Conservation (phyloP, 1,139 yeast genomes). For the Diutina catenulata region DNA sequence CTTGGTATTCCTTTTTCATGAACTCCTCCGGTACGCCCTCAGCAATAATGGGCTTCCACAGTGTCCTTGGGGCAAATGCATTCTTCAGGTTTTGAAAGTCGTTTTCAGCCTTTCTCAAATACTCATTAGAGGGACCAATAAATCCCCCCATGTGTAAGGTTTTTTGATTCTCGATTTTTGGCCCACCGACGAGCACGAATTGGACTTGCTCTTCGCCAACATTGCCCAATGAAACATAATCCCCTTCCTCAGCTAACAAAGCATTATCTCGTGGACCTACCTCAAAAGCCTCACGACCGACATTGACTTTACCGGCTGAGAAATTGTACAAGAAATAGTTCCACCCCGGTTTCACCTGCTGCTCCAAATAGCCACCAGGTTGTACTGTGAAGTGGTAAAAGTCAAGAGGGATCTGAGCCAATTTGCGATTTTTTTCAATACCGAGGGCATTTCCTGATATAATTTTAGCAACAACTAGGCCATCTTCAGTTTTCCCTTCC, state of each 20-base stretch:
- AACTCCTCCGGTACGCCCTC: neutral
- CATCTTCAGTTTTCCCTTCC: constrained; percentile 46
- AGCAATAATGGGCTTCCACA: neutral
- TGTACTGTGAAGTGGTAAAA: constrained; percentile 58
- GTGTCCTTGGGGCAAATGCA: neutral
- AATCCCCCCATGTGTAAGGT: neutral
- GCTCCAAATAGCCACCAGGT: constrained; percentile 59
- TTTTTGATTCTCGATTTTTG: neutral
- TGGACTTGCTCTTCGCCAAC: neutral
- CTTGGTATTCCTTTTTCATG: too few species aligned
- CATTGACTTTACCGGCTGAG: neutral
- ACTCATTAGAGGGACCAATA: neutral
- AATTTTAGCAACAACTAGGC: constrained; percentile 56
- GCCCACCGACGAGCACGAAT: neutral
- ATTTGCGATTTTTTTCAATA: constrained; percentile 55
- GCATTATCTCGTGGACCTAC: neutral
- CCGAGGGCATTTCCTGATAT: constrained; percentile 75
- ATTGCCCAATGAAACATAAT: neutral
- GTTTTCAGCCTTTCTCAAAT: neutral
- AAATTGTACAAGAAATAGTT: constrained; percentile 55
- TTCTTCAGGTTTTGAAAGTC: neutral
- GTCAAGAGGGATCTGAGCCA: constrained; percentile 78
- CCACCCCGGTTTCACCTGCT: constrained; percentile 50
- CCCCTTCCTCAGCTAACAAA: neutral
- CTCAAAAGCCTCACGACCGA: neutral